These are phyloP conservation scores for Zea luxurians DNA, from an alignment of 176 grass and related monocot species.

Conservation along the genomic window DNA sequence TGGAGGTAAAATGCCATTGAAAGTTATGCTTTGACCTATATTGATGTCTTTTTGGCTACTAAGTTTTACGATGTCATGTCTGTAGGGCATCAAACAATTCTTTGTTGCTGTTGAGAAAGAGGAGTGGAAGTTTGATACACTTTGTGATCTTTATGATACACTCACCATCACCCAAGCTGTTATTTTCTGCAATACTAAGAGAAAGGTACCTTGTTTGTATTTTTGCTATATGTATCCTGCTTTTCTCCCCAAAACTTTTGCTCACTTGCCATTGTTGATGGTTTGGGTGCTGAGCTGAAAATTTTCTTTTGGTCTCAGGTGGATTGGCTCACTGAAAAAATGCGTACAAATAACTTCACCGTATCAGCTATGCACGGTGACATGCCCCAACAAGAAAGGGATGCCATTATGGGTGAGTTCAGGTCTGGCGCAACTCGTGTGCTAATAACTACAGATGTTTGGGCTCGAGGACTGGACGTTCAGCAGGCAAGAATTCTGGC, in stretches of 20 bases:
- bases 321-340: conserved; percentile 93
- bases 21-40: conserved; percentile 19
- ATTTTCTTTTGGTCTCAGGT: conserved; percentile 54
- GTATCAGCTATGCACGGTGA: conserved; percentile 95
- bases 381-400: conserved; percentile 95
- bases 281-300: conserved; percentile 8
- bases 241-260: not conserved
- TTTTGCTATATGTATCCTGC: not conserved
- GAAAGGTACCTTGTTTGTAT: conserved; percentile 48
- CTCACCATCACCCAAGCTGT: conserved; percentile 96
- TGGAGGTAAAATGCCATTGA: conserved; percentile 63
- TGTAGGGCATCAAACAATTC: conserved; percentile 95
- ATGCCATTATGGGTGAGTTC: conserved; percentile 90
- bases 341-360: conserved; percentile 95
- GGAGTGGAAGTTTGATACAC: conserved; percentile 97
- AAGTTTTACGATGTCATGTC: conserved; percentile 3
- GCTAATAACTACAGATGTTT: conserved; percentile 91
- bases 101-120: conserved; percentile 97
- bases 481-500: conserved; percentile 62
- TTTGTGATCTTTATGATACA: conserved; percentile 97
- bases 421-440: conserved; percentile 74
- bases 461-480: conserved; percentile 88
- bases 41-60: conserved; percentile 2
- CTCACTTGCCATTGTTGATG: not conserved
- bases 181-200: conserved; percentile 97